phyloP scores from a whole-genome alignment of 176 grass and related monocot genomes.

The Triticum turgidum region DNA sequence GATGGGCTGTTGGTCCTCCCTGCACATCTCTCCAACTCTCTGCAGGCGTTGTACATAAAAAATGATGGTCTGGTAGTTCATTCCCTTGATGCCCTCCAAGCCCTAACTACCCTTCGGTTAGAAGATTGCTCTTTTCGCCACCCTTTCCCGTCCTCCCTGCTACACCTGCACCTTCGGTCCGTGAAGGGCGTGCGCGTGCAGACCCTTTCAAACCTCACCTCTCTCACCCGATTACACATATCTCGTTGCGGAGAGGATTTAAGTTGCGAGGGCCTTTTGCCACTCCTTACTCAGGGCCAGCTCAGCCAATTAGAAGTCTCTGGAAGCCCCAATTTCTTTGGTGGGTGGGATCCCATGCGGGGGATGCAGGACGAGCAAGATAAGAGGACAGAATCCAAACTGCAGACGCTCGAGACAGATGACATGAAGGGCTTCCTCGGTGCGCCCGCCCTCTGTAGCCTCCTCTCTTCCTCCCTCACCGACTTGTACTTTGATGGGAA shows the following conservation, averaged over 20 bases:
- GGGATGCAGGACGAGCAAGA: too few relatives aligned
- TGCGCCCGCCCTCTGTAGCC: neutral
- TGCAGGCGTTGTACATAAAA: rapidly evolving
- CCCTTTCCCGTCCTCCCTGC: neutral
- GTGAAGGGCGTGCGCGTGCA: neutral
- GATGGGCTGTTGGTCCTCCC: neutral
- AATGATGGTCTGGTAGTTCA: too few relatives aligned
- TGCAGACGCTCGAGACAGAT: rapidly evolving
- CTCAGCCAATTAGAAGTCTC: rapidly evolving
- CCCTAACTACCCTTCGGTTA: too few relatives aligned
- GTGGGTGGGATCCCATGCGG: too few relatives aligned
- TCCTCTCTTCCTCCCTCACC: conserved; percentile 2
- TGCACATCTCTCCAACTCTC: neutral
- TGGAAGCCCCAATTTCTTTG: neutral
- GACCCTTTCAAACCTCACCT: conserved; percentile 16
- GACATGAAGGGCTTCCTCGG: neutral
- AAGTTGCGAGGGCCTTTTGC: neutral
- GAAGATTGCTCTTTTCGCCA: too few relatives aligned
- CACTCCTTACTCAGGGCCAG: neutral
- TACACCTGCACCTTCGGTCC: rapidly evolving
- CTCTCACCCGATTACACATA: neutral
- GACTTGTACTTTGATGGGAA: rapidly evolving
- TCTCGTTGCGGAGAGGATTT: rapidly evolving
- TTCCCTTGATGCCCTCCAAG: too few relatives aligned
- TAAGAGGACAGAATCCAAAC: too few relatives aligned